Percentiles rank a stretch among this genome's conserved stretches.
Conservation (phyloP, 2,329 filamentous ascomycete species). For the Paraphaeosphaeria minitans region DNA sequence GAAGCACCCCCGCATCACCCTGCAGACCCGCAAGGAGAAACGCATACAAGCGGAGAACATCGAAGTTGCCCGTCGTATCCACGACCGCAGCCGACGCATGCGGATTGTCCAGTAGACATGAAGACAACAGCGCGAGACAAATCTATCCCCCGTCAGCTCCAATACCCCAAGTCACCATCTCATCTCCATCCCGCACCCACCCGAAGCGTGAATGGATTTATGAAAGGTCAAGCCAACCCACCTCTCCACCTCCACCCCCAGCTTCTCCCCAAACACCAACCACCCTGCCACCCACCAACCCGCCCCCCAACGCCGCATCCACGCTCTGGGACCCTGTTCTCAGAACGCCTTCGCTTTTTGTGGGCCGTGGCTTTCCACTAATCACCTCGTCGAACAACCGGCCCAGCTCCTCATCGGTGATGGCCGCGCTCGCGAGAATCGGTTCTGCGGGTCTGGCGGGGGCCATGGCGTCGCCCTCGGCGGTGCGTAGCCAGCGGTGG, state of each 20-base stretch:
- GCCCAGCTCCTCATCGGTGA: constrained; percentile 27
- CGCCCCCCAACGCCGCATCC: constrained; percentile 46
- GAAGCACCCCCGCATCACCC: constrained; percentile 5
- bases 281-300: constrained; percentile 43
- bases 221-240: constrained; percentile 2
- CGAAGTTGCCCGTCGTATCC: constrained; percentile 54
- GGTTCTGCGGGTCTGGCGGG: constrained; percentile 17
- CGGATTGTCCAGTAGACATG: constrained; percentile 43
- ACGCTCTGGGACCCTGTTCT: constrained; percentile 34
- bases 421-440: constrained; percentile 23
- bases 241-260: constrained; percentile 25
- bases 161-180: not conserved
- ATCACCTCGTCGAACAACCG: constrained; percentile 15
- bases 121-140: constrained; percentile 43
- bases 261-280: constrained; percentile 41
- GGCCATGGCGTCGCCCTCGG: not conserved
- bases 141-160: constrained; percentile 25
- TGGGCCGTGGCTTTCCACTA: constrained; percentile 3
- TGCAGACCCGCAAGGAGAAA: constrained; percentile 31
- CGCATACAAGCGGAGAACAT: constrained; percentile 49
- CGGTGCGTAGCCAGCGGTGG: not conserved
- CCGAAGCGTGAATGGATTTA: not conserved
- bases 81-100: constrained; percentile 48
- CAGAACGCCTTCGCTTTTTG: constrained; percentile 13
- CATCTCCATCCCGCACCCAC: not conserved